Evolutionary conservation across 306 rosid species (phyloP), one percentile per base, ranked within the genome.

Genomic region (Chamaecrista fasciculata): DNA sequence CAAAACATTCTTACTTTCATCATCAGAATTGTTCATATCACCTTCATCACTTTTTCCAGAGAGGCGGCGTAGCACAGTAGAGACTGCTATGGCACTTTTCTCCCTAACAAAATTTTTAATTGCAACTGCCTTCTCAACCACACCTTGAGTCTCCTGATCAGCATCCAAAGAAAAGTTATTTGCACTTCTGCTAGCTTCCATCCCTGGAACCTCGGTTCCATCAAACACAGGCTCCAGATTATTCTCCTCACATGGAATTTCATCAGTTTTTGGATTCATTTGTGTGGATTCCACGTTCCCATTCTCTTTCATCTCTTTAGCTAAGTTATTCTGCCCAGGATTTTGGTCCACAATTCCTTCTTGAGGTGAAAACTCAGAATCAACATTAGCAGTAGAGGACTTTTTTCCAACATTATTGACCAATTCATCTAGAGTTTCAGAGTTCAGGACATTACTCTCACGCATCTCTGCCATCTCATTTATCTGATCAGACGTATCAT

Each of bases 31-130:
- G 68, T 42, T 59, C 11, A 19, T 15, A 24, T 31, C 61, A 11
- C 18, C 58, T 72, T 79, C 85, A 37, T 88, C 80, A 51, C 70
- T 55, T 78, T 42, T 84, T 52, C 86, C 81, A 28, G 97, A 82
- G 69, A 91, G 84, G 69, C 71, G 92, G 28, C 91, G 87, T 18
- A 91, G 64, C 69, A 91, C 43, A 8, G 29, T 82, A 8, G 87
- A 75, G 18, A 88, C 92, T 66, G 79, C 97, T 65, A 75, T 72
- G 42, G 63, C 74, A 50, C 95, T 67, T 62, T 78, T 91, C 70
- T 84, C 81, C 84, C 72, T 86, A 33, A 91, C 90, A 62, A 88
- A 82, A 70, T 88, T 83, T 67, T 65, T 91, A n/a, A 91, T 83
- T 8, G 91, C 83, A 63, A 74, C 81, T 4, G 87, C 87, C 81